Base-by-base conservation (phyloP, 306 rosid genomes). In the Fragaria iinumae region DNA sequence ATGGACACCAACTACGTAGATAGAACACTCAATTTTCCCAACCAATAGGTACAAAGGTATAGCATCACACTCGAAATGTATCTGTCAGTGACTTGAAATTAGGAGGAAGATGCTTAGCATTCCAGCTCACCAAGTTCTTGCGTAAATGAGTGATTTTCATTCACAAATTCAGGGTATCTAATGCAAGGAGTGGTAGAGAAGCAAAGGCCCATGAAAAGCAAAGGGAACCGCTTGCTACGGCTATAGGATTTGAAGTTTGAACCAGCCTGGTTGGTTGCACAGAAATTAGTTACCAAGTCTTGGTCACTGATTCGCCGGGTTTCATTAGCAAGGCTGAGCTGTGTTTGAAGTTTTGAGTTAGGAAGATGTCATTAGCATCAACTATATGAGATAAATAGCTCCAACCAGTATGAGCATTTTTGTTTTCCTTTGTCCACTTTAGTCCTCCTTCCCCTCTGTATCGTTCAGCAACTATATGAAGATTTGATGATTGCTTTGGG, bases 191-290 rank as follows among this genome's bases (percentile, higher is more conserved):
- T 34, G 1, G 69, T 8, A 64, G 69, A 64, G 44, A 32, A 64
- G 69, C 69, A 34, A 64, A 64, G 66, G 23, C 44, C 69, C 69
- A 64, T 64, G 69, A 17, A 14, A 14, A 64, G 44, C 6, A 21
- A 56, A 56, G 63, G 21, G 63, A 56, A 56, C 62, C 62, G 13
- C 62, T 4, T 55, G 7, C 65, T 23, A 59, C 36, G 65, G 36
- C 44, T 63, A 6, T 6, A 63, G 68, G 21, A 10, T 62, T 29
- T 13, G 20, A 59, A 11, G 10, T 62, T 29, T 13, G 20, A 59
- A 11, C 18, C 36, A 11, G 16, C 65, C 0, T 23, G 65, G 18
- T 25, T 9, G 65, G 36, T 25, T 59, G 17, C 36, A 55, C 8
- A 25, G 8, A 18, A 25, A 60, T 27, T 12, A 12, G 66, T 25